A percentile compares a stretch with the other conserved stretches of the same genome.
These are phyloP conservation scores for Didymella segeticola DNA, from an alignment of 2,329 filamentous ascomycete species.

Conservation along the genomic window DNA sequence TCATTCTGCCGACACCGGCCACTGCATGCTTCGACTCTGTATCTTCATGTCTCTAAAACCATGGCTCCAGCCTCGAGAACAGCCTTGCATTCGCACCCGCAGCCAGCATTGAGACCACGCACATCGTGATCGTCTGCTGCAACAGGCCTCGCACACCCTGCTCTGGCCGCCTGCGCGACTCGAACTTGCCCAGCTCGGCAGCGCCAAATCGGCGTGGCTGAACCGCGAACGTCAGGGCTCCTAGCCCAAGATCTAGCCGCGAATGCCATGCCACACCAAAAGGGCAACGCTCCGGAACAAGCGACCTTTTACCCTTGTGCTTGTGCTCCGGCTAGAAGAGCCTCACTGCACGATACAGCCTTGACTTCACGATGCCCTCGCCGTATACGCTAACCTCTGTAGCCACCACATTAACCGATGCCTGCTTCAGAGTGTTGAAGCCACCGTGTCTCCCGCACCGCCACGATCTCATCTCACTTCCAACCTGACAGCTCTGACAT, in stretches of 20 bases:
- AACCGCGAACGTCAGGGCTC: constrained; percentile 7
- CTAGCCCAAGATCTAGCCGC: background rate
- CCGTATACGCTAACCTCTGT: background rate
- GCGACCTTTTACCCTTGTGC: background rate
- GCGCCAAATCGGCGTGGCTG: constrained; percentile 10
- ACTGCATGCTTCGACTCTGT: too few species aligned
- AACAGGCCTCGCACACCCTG: background rate
- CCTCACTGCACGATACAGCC: constrained; percentile 8
- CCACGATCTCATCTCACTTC: background rate
- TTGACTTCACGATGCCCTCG: constrained; percentile 1
- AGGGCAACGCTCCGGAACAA: background rate
- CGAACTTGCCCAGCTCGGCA: background rate
- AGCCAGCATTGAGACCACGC: background rate
- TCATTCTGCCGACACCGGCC: too few species aligned
- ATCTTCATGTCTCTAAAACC: too few species aligned
- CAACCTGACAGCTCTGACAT: background rate
- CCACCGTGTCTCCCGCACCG: background rate
- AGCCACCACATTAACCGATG: background rate
- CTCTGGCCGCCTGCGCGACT: background rate
- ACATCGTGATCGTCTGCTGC: background rate
- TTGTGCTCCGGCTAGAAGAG: constrained; percentile 9
- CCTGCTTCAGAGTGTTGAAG: background rate
- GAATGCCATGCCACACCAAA: constrained; percentile 3
- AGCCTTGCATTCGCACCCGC: background rate
- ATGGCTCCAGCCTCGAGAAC: too few species aligned